Conservation (phyloP, 2,329 filamentous ascomycete genomes). For the Alternaria rosae region DNA sequence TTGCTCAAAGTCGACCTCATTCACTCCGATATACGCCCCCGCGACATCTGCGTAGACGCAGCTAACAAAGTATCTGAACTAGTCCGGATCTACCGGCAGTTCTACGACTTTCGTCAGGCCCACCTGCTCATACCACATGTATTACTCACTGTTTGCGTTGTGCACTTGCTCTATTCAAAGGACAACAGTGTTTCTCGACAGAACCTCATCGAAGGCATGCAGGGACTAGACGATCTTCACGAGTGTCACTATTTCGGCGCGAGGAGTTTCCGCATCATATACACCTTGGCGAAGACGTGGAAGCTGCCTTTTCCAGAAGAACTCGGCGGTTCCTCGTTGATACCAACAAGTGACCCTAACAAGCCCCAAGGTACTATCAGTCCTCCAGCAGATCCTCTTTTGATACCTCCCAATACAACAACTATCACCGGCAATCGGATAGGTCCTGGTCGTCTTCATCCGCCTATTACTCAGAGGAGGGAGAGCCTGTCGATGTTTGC, state of each 20-base stretch:
- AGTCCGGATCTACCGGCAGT: constrained; percentile 52
- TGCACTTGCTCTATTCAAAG: constrained; percentile 56
- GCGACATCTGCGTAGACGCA: constrained; percentile 67
- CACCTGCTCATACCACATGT: constrained; percentile 51
- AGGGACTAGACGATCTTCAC: constrained; percentile 53
- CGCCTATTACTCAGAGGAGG: constrained; percentile 19
- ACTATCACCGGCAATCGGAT: constrained; percentile 17
- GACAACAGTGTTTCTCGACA: constrained; percentile 43
- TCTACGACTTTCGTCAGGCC: constrained; percentile 54
- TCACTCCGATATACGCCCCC: constrained; percentile 68
- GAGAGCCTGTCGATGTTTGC: constrained; percentile 45
- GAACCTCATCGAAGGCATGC: constrained; percentile 53
- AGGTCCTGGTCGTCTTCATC: constrained; percentile 7
- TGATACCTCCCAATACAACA: constrained; percentile 23
- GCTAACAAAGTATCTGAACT: constrained; percentile 56
- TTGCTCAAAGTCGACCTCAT: constrained; percentile 68
- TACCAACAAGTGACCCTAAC: constrained; percentile 27
- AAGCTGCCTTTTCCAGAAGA: constrained; percentile 53
- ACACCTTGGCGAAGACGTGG: constrained; percentile 54
- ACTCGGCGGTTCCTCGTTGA: constrained; percentile 33
- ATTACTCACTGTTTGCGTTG: constrained; percentile 53
- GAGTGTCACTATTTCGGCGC: constrained; percentile 54
- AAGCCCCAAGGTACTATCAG: constrained; percentile 23
- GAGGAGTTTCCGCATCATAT: constrained; percentile 54
- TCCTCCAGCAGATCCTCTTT: constrained; percentile 29